Evolutionary conservation across 768 basidiomycete species (phyloP), one percentile per base, ranked within the genome.

Genomic region (Sarcomyxa edulis): DNA sequence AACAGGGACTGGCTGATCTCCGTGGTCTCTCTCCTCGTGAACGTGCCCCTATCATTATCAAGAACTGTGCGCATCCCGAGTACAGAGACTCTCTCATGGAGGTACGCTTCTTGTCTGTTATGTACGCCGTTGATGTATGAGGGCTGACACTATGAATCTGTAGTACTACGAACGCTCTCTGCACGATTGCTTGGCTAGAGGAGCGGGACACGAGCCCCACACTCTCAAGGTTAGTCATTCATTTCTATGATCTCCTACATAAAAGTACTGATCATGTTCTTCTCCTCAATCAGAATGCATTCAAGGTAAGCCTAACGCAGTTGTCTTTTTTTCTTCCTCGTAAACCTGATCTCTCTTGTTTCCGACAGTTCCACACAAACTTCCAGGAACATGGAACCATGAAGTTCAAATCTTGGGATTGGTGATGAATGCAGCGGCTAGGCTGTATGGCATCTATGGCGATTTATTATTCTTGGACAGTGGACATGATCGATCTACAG

Each of bases 51-150:
- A 5, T 68, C 10, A 70, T 72, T 42, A 72, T 72, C 23, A 51
- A 66, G 33, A 67, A 71, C 20, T 72, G 71, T 42, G 69, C 71
- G 9, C 69, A 72, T 40, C 70, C 69, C 1, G 66, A 69, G 48
- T 72, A 70, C 31, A 58, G 55, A 47, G 66, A 67, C 36, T 39
- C 63, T 24, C 45, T 72, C 32, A 54, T 54, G 38, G 69, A 69
- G n/a, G n/a, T n/a, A n/a, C n/a, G n/a, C 11, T 52, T 23, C 29
- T 18, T 45, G 24, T 23, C 31, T 48, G 14, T 31, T 19, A 29
- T 24, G 10, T 18, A 5, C 10, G n/a, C 26, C 18, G 15, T 16
- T 3, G 21, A 8, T 15, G 11, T 35, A 7, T 30, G 11, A 19
- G 11, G 3, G 31, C 16, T 14, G 11, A 29, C 28, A 30, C 19